phyloP scores from a whole-genome alignment of 345 rosid genomes.

The Geranium brycei region DNA sequence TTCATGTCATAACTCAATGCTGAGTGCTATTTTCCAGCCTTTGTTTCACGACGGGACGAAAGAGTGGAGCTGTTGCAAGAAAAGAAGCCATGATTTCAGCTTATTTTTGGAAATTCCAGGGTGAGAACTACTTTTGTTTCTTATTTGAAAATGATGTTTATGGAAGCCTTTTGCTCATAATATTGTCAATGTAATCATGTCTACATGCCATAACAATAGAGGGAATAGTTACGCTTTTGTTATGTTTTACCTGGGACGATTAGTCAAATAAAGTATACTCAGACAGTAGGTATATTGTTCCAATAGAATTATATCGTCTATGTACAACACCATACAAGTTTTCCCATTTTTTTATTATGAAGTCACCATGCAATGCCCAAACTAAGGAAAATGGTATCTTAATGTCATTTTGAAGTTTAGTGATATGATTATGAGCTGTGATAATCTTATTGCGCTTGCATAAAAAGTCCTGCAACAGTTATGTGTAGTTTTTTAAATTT shows the following conservation, averaged over 20 bases:
- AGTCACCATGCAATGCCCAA: background rate
- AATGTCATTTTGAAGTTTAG: background rate
- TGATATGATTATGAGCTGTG: background rate
- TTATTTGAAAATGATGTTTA: background rate
- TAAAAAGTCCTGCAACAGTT: background rate
- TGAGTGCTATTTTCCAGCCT: conserved; percentile 41
- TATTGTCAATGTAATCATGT: background rate
- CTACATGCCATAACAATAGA: background rate
- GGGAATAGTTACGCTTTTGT: background rate
- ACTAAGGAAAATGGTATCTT: background rate
- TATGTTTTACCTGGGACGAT: background rate
- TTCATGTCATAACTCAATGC: background rate
- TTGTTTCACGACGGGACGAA: conserved; percentile 87
- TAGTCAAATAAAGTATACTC: background rate
- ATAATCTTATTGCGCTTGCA: background rate
- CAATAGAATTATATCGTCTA: background rate
- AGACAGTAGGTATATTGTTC: background rate
- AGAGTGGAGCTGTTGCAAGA: conserved; percentile 99
- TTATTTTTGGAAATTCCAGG: conserved; percentile 82
- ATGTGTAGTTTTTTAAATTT: background rate
- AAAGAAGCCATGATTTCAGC: conserved; percentile 81
- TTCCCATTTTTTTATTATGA: background rate
- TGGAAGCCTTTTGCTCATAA: background rate
- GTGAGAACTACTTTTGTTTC: conserved; percentile 19
- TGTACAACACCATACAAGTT: background rate